These are phyloP conservation scores for Colletotrichum trifolii DNA, from an alignment of 2,329 filamentous ascomycete genomes.

Conservation along the genomic window DNA sequence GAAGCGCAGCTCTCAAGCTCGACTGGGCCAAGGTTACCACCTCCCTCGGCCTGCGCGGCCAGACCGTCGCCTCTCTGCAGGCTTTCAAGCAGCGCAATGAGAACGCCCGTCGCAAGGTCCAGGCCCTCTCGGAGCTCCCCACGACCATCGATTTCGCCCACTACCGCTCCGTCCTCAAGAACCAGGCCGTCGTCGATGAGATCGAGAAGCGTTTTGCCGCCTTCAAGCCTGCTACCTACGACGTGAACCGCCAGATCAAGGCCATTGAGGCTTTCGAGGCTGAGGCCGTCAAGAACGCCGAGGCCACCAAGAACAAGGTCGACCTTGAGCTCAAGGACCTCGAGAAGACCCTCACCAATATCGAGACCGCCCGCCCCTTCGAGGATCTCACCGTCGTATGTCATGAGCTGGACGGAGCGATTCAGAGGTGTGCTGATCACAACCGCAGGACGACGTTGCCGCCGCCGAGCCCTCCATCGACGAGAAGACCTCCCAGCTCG, in stretches of 20 bases:
- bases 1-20: slow-evolving; percentile 98
- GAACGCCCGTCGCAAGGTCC: slow-evolving; percentile 94
- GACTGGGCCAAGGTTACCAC: slow-evolving; percentile 97
- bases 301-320: slow-evolving; percentile 96
- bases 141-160: slow-evolving; percentile 91
- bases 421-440: slow-evolving; percentile 40
- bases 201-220: slow-evolving; percentile 94
- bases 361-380: slow-evolving; percentile 94
- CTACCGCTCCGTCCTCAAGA: slow-evolving; percentile 94
- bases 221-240: slow-evolving; percentile 95
- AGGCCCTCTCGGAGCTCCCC: slow-evolving; percentile 83
- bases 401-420: slow-evolving; percentile 47
- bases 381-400: slow-evolving; percentile 97
- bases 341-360: slow-evolving; percentile 95
- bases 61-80: slow-evolving; percentile 90
- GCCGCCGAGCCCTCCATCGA: slow-evolving; percentile 96
- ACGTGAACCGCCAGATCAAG: slow-evolving; percentile 94
- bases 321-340: slow-evolving; percentile 95
- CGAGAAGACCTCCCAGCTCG: slow-evolving; percentile 93
- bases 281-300: slow-evolving; percentile 95
- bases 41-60: slow-evolving; percentile 95
- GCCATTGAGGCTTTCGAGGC: slow-evolving; percentile 98
- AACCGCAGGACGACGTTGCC: slow-evolving; percentile 86
- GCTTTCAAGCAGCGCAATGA: slow-evolving; percentile 99
- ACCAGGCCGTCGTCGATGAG: slow-evolving; percentile 94